Base-by-base conservation (phyloP, 2,329 filamentous ascomycete genomes). In the Esteya vermicola region DNA sequence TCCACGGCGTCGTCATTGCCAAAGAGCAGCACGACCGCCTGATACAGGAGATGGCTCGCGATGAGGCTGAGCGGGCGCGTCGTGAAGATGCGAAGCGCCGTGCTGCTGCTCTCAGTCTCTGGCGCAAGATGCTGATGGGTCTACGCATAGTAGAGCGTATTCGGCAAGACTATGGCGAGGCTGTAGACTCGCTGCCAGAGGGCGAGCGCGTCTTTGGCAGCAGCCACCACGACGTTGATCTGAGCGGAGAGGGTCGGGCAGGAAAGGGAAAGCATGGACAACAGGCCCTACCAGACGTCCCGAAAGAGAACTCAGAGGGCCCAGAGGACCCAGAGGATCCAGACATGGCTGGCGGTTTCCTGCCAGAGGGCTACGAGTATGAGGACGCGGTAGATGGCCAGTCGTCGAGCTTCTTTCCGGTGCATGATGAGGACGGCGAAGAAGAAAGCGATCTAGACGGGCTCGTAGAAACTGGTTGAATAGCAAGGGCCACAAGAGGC, bases 1-100 rank as follows among this genome's bases (percentile, higher is more conserved):
- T 96, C 22, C 81, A 84, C 40, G 91, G 89, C 1, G 85, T 95
- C 1, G 86, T 98, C 0, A 73, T 95, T 2, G 85, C 89, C 0
- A 72, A 77, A 46, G 88, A 93, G 57, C 71, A 94, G 48, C 74
- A 83, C 44, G 75, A 78, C 14, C 55, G 72, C 26, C 70, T 95
- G 1, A 75, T 84, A 54, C 81, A 85, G 52, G 81, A 88, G 46
- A 82, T 93, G 63, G 72, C 76, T 30, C 79, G 78, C 41, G 81
- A 91, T 45, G 82, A 85, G 48, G 75, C 71, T 6, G 85, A 93
- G 56, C 72, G 77, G 39, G 67, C 67, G 36, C 75, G 80, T 38
- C 89, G 85, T 51, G 86, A 93, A 53, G 79, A 91, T 44, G 80
- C 82, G 44, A 95, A 94, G 60, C 70, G 82, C 8, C 75, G 80